Base-by-base conservation (phyloP, 805 yeast species). In the Candida nitratophila region DNA sequence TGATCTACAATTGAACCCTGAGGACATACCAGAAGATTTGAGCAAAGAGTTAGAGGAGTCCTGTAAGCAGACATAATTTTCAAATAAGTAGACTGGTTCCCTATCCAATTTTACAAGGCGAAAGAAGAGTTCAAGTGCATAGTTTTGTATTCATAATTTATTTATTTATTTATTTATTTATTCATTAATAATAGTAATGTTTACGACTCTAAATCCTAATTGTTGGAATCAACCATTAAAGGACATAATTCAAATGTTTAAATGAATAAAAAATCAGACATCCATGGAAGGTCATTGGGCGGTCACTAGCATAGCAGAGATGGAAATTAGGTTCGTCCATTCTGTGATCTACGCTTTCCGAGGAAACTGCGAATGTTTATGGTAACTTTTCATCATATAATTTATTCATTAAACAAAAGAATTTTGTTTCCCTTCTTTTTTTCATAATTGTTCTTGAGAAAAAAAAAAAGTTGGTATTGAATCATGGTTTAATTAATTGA, bases 351-450 rank as follows among this genome's bases (percentile, higher is more conserved):
- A 79, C 73, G 79, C 67, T 86, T 84, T 83, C 90, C 93, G 93
- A 78, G 91, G 90, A 84, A 83, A 84, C 93, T 84, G 93, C 91
- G 93, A 84, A 83, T 83, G 93, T 82, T 75, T 68, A 71, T 72
- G 82, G 81, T 66, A 71, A 67, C 68, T 71, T 71, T 79, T 83
- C 90, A 83, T 84, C 93, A 83, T 71, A 59, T 79, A 45, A 57
- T 34, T 34, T 34, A 19, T n/a, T 17, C 37, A n/a, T 19, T 34
- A 7, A n/a, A n/a, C n/a, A n/a, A n/a, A n/a, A n/a, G n/a, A n/a
- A n/a, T n/a, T n/a, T n/a, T n/a, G n/a, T n/a, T n/a, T n/a, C n/a
- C n/a, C n/a, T n/a, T n/a, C n/a, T n/a, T n/a, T n/a, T n/a, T n/a
- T n/a, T n/a, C n/a, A n/a, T n/a, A n/a, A n/a, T n/a, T 17, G n/a